These are phyloP conservation scores for Leccinum variabile DNA, from an alignment of 1,284 basidiomycete species.

Conservation along the genomic window DNA sequence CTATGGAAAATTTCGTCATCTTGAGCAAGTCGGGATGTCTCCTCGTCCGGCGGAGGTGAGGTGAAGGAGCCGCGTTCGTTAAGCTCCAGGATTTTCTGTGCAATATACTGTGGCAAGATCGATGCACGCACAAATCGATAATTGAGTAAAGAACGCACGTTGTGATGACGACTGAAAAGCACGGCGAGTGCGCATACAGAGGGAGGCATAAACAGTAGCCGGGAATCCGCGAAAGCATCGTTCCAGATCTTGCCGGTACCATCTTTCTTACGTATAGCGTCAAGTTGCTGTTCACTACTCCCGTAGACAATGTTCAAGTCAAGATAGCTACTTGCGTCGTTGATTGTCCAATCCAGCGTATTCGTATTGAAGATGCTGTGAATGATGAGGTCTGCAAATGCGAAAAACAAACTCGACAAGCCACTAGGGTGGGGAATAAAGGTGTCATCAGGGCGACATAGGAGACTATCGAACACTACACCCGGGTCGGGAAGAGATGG, in stretches of 20 bases:
- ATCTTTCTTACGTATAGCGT: constrained; percentile 57
- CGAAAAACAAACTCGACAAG: constrained; percentile 71
- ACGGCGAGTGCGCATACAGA: constrained; percentile 67
- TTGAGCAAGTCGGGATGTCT: constrained; percentile 42
- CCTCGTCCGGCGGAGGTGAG: constrained; percentile 25
- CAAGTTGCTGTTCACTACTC: constrained; percentile 47
- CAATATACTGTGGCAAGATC: constrained; percentile 54
- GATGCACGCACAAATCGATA: neutral
- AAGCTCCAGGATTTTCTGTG: constrained; percentile 64
- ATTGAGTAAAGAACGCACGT: constrained; percentile 43
- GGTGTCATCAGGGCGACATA: constrained; percentile 49
- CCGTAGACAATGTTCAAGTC: constrained; percentile 80
- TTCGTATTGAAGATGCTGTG: constrained; percentile 74
- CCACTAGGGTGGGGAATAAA: constrained; percentile 57
- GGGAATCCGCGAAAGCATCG: constrained; percentile 68
- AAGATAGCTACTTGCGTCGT: constrained; percentile 73
- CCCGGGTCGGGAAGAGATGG: constrained; percentile 63
- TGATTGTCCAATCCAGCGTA: constrained; percentile 52
- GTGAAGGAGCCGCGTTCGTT: constrained; percentile 58
- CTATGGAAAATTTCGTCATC: constrained; percentile 79
- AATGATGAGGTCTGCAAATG: constrained; percentile 76
- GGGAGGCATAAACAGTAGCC: constrained; percentile 77
- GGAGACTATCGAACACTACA: constrained; percentile 70
- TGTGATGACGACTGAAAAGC: constrained; percentile 73
- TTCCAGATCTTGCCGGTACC: constrained; percentile 65